Conservation (phyloP, 1,284 basidiomycete genomes). For the Puccinia hordei region DNA sequence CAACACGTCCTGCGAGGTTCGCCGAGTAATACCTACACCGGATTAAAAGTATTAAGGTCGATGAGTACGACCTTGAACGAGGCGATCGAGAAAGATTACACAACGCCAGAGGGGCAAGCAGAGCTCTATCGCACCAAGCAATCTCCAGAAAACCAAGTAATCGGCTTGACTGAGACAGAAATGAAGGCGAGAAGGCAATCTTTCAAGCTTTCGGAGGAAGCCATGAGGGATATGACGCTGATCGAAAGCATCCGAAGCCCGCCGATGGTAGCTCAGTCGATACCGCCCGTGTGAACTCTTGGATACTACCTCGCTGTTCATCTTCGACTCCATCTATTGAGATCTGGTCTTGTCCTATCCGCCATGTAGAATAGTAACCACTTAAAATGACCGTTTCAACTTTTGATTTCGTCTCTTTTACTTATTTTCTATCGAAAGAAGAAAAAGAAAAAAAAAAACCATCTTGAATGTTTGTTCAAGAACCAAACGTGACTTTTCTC, state of each 20-base stretch:
- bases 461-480: no score
- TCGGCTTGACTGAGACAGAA: slow-evolving; percentile 46
- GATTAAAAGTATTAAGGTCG: slow-evolving; percentile 31
- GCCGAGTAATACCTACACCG: slow-evolving; percentile 10
- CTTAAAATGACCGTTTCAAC: neutral
- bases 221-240: slow-evolving; percentile 39
- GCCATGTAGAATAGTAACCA: neutral
- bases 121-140: slow-evolving; percentile 11
- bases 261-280: slow-evolving; percentile 1
- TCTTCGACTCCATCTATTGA: neutral
- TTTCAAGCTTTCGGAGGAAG: slow-evolving; percentile 40
- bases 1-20: slow-evolving; percentile 8
- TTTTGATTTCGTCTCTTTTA: no score
- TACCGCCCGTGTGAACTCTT: neutral
- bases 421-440: no score
- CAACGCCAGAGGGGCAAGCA: slow-evolving; percentile 44
- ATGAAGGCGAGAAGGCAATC: slow-evolving; percentile 37
- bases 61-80: slow-evolving; percentile 48
- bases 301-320: neutral
- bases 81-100: slow-evolving; percentile 45
- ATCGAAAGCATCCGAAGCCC: slow-evolving; percentile 43
- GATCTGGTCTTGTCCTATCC: neutral
- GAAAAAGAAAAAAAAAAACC: neutral
- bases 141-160: neutral
- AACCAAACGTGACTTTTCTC: neutral